Percentiles rank a stretch among this genome's conserved stretches.
phyloP scores from a whole-genome alignment of 2,329 filamentous ascomycete genomes.

The Dendrostoma leiphaemia region DNA sequence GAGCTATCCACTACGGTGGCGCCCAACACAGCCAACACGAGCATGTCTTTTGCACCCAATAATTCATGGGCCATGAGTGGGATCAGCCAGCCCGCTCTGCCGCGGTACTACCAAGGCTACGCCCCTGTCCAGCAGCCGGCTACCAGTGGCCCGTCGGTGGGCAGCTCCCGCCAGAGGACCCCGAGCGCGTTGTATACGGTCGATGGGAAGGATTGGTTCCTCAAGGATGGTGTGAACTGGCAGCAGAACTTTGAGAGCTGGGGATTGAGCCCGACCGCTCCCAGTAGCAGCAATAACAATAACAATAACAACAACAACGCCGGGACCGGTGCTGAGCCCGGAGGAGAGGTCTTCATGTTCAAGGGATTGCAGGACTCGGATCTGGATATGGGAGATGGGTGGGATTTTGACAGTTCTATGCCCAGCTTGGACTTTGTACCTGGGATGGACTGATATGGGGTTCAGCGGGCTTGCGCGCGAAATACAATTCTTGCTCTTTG shows the following conservation, averaged over 20 bases:
- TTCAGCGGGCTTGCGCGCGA: too few species aligned
- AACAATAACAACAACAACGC: not conserved
- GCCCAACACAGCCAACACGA: slow-evolving; percentile 13
- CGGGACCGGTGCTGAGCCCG: slow-evolving; percentile 11
- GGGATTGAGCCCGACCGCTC: slow-evolving; percentile 33
- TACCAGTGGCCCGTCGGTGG: slow-evolving; percentile 21
- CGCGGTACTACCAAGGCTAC: slow-evolving; percentile 29
- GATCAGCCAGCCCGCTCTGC: slow-evolving; percentile 23
- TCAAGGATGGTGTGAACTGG: slow-evolving; percentile 57
- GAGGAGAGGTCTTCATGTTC: slow-evolving; percentile 27
- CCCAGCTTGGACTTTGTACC: slow-evolving; percentile 26
- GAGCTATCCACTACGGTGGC: slow-evolving; percentile 14
- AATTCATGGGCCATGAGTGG: slow-evolving; percentile 25
- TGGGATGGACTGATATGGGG: slow-evolving; percentile 25
- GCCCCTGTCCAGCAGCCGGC: slow-evolving; percentile 21
- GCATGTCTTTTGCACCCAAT: slow-evolving; percentile 8
- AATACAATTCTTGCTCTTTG: too few species aligned
- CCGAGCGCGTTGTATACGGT: slow-evolving; percentile 37
- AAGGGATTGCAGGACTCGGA: slow-evolving; percentile 21
- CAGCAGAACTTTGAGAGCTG: slow-evolving; percentile 57
- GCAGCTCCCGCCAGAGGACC: slow-evolving; percentile 19
- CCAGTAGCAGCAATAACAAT: not conserved
- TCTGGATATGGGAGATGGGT: slow-evolving; percentile 21
- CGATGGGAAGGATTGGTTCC: slow-evolving; percentile 56
- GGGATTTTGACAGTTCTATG: slow-evolving; percentile 26